Percentiles rank a stretch among this genome's conserved stretches.
Evolutionary conservation across 495 filamentous ascomycete species (phyloP).

Genomic region (Aspergillus steynii): DNA sequence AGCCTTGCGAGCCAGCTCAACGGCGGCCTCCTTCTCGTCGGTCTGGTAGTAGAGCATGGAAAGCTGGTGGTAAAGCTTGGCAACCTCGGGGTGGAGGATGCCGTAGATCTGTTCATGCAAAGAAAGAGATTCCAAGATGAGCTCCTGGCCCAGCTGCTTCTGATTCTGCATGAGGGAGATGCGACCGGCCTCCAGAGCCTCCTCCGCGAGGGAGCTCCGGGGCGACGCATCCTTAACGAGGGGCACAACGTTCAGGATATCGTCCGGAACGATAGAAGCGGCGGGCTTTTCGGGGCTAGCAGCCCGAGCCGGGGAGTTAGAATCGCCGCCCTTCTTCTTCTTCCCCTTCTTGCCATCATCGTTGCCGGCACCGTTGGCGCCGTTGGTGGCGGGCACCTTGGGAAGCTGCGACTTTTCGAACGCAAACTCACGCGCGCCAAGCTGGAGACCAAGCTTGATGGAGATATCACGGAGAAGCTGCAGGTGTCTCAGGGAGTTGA

Average conservation of each 20-base stretch:
- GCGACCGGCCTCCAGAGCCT: slow-evolving; percentile 91
- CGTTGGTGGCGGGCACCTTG: slow-evolving; percentile 42
- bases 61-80: slow-evolving; percentile 88
- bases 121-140: slow-evolving; percentile 91
- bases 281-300: slow-evolving; percentile 38
- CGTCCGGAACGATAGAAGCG: slow-evolving; percentile 71
- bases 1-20: slow-evolving; percentile 94
- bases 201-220: slow-evolving; percentile 85
- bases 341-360: slow-evolving; percentile 78
- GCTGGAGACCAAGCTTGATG: slow-evolving; percentile 87
- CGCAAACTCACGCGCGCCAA: slow-evolving; percentile 77
- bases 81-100: slow-evolving; percentile 94
- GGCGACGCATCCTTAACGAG: slow-evolving; percentile 92
- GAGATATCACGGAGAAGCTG: slow-evolving; percentile 89
- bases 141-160: slow-evolving; percentile 93
- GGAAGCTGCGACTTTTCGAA: slow-evolving; percentile 58
- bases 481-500: slow-evolving; percentile 62
- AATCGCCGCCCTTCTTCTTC: slow-evolving; percentile 60
- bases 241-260: slow-evolving; percentile 88
- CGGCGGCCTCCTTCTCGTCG: slow-evolving; percentile 91
- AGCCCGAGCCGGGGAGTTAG: slow-evolving; percentile 53
- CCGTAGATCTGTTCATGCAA: slow-evolving; percentile 99
- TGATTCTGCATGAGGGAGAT: slow-evolving; percentile 93
- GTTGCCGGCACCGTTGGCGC: slow-evolving; percentile 38
- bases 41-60: slow-evolving; percentile 95